These are phyloP conservation scores for Oryza meridionalis DNA, from an alignment of 176 grass and related monocot genomes.

Conservation along the genomic window DNA sequence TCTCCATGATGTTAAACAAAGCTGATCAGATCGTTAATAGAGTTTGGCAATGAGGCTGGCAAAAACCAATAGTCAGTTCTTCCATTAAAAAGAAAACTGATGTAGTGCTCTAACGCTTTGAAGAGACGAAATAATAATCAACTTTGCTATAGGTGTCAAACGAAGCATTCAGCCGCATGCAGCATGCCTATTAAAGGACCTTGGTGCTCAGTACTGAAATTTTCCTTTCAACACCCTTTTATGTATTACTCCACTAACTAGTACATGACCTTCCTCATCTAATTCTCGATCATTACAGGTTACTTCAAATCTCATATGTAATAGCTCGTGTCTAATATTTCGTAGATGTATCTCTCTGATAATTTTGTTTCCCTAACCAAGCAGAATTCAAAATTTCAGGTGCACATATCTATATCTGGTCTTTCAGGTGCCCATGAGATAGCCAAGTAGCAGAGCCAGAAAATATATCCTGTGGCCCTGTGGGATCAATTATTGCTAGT, in stretches of 20 bases:
- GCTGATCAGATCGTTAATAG: not conserved
- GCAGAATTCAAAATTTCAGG: not conserved
- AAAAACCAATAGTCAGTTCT: slow-evolving; percentile 1
- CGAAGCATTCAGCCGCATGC: not conserved
- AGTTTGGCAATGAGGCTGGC: not conserved
- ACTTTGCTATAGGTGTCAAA: not conserved
- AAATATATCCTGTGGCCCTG: not conserved
- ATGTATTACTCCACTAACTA: not conserved
- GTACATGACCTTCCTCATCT: not conserved
- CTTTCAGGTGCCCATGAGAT: not conserved
- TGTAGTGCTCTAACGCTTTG: not conserved
- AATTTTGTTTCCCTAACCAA: not conserved
- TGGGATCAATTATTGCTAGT: not conserved
- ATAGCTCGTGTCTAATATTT: not conserved
- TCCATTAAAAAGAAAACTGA: not conserved
- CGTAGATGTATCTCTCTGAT: not conserved
- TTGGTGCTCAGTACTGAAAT: not conserved
- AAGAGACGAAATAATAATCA: not conserved
- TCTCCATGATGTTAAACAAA: not conserved
- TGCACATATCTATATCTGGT: no score
- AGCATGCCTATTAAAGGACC: not conserved
- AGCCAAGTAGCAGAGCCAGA: not conserved
- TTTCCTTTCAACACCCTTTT: not conserved
- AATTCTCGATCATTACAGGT: not conserved
- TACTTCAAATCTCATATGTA: not conserved